Evolutionary conservation across 345 rosid species (phyloP).

Genomic region (Mercurialis annua): DNA sequence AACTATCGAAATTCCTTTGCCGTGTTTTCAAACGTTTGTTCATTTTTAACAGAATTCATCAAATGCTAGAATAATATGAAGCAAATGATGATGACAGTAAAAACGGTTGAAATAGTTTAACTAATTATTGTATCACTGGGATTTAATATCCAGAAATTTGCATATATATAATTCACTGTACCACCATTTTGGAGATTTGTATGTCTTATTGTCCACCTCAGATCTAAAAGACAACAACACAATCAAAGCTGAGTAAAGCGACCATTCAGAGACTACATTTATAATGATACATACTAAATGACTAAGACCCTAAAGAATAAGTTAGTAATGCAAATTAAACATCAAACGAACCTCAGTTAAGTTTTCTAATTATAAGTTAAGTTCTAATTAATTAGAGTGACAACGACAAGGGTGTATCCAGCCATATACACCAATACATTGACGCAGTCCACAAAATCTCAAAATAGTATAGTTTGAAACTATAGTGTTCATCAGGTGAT

Average conservation of each 20-base stretch:
- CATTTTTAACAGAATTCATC: no score
- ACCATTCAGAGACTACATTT: no score
- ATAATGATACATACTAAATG: background rate
- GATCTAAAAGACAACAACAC: background rate
- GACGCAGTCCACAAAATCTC: conserved; percentile 18
- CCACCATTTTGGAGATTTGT: background rate
- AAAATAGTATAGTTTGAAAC: no score
- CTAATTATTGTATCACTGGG: background rate
- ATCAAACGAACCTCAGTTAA: no score
- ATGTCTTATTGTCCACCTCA: background rate
- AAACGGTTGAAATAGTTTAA: background rate
- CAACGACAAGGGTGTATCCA: conserved; percentile 6
- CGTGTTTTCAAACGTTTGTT: no score
- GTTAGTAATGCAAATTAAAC: no score
- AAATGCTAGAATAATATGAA: no score
- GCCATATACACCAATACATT: conserved; percentile 8
- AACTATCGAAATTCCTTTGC: no score
- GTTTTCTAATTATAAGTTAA: no score
- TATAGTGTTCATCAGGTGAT: no score
- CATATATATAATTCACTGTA: no score
- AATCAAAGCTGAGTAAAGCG: background rate
- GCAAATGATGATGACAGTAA: no score
- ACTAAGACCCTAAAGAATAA: background rate
- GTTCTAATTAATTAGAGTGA: background rate
- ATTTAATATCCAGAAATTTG: background rate